Conservation (phyloP, 2,329 filamentous ascomycete genomes). For the Emergomyces pasteurianus region DNA sequence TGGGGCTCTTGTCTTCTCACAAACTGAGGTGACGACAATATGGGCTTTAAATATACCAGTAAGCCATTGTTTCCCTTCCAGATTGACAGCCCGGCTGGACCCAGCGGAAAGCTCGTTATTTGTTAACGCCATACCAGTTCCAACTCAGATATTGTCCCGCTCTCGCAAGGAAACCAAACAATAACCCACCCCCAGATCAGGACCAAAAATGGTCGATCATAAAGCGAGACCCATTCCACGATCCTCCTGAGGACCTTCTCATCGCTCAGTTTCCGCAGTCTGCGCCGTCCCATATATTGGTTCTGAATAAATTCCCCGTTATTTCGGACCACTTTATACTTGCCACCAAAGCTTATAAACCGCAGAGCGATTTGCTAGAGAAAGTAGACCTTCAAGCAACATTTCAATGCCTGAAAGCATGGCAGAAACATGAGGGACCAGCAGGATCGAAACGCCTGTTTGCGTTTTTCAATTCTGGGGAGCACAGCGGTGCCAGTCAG, state of each 20-base stretch:
- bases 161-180: conserved; percentile 32
- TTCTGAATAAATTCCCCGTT: conserved; percentile 39
- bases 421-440: conserved; percentile 16
- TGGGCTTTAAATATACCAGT: conserved; percentile 24
- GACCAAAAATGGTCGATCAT: conserved; percentile 4
- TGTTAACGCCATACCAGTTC: conserved; percentile 21
- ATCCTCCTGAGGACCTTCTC: conserved; percentile 31
- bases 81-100: not conserved
- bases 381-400: conserved; percentile 30
- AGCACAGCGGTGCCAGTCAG: conserved; percentile 38
- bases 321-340: conserved; percentile 40
- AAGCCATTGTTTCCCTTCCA: conserved; percentile 6
- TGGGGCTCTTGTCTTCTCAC: conserved; percentile 27
- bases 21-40: conserved; percentile 28
- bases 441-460: conserved; percentile 23
- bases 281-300: conserved; percentile 27
- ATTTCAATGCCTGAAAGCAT: conserved; percentile 31
- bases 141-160: conserved; percentile 39
- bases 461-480: conserved; percentile 40
- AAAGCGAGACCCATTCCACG: conserved; percentile 34
- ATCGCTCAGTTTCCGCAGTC: conserved; percentile 25
- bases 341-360: conserved; percentile 32
- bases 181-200: conserved; percentile 5
- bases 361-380: conserved; percentile 34
- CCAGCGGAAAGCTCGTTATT: not conserved